Evolutionary conservation across 1,284 basidiomycete species (phyloP).

Genomic region (Austroboletus niveus): DNA sequence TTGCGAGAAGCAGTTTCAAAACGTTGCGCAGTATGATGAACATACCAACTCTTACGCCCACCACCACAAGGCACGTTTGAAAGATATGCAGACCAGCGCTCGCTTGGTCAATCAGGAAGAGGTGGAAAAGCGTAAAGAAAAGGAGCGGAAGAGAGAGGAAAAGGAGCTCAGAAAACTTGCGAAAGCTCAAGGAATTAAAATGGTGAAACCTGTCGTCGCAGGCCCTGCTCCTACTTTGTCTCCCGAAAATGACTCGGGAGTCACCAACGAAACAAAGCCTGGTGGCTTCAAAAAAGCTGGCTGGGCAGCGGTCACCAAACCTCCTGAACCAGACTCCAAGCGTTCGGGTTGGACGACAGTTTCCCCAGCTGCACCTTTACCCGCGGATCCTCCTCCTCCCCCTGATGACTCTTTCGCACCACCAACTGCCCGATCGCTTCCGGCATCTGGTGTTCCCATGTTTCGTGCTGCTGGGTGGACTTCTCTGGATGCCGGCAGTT

Average conservation of each 20-base stretch:
- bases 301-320: slow-evolving; percentile 51
- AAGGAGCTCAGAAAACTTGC: slow-evolving; percentile 78
- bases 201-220: slow-evolving; percentile 45
- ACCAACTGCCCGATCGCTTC: slow-evolving; percentile 14
- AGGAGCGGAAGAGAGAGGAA: slow-evolving; percentile 78
- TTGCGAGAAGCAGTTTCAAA: slow-evolving; percentile 83
- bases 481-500: slow-evolving; percentile 47
- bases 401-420: slow-evolving; percentile 14
- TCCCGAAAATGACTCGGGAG: slow-evolving; percentile 19
- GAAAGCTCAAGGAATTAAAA: slow-evolving; percentile 71
- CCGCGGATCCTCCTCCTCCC: slow-evolving; percentile 21
- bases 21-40: slow-evolving; percentile 79
- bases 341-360: slow-evolving; percentile 15
- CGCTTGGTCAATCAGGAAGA: slow-evolving; percentile 61
- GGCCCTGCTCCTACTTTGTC: slow-evolving; percentile 24
- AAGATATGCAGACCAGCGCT: slow-evolving; percentile 70
- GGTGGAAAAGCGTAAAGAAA: slow-evolving; percentile 71
- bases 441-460: slow-evolving; percentile 32
- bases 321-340: slow-evolving; percentile 11
- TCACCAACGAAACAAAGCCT: slow-evolving; percentile 32
- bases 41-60: slow-evolving; percentile 84
- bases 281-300: slow-evolving; percentile 56
- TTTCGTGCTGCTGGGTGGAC: slow-evolving; percentile 63
- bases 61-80: slow-evolving; percentile 75
- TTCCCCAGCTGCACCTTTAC: slow-evolving; percentile 17